Percentiles rank a stretch among this genome's conserved stretches.
Evolutionary conservation across 164 flowering plant species (phyloP).

Genomic region (Macadamia tetraphylla): DNA sequence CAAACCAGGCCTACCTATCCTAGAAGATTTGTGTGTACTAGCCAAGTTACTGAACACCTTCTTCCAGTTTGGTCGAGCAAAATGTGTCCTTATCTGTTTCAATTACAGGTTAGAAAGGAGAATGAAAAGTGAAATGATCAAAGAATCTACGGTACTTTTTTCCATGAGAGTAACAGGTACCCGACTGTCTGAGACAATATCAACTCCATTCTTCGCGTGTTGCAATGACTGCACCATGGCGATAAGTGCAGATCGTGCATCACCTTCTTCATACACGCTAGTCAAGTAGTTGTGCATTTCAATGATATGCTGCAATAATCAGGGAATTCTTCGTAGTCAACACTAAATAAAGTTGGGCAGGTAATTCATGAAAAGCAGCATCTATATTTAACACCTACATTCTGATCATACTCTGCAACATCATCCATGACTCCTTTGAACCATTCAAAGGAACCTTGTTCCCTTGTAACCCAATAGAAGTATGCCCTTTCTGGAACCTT

Average conservation of each 20-base stretch:
- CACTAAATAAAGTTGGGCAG: background rate
- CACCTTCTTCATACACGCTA: constrained; percentile 95
- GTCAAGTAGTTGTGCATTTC: constrained; percentile 97
- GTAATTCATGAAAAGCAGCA: background rate
- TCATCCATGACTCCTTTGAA: constrained; percentile 98
- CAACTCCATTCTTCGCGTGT: constrained; percentile 88
- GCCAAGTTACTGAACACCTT: constrained; percentile 72
- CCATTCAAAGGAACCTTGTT: constrained; percentile 95
- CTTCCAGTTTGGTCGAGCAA: constrained; percentile 94
- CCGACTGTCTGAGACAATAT: constrained; percentile 82
- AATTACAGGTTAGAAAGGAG: constrained; percentile 9
- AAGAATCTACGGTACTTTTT: background rate
- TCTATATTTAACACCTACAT: constrained; percentile 32
- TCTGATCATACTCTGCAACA: constrained; percentile 58
- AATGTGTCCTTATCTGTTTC: constrained; percentile 81
- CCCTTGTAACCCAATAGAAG: constrained; percentile 95
- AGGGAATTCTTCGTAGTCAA: constrained; percentile 1
- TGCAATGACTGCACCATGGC: constrained; percentile 90
- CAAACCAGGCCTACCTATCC: constrained; percentile 48
- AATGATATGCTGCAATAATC: constrained; percentile 51
- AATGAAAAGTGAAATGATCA: background rate
- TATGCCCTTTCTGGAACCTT: constrained; percentile 74
- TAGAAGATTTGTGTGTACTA: constrained; percentile 33
- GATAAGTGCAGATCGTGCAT: constrained; percentile 89
- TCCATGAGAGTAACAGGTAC: constrained; percentile 24